Evolutionary conservation across 805 yeast species (phyloP), one percentile per base, ranked within the genome.

Genomic region (Kazachstania psychrophila): DNA sequence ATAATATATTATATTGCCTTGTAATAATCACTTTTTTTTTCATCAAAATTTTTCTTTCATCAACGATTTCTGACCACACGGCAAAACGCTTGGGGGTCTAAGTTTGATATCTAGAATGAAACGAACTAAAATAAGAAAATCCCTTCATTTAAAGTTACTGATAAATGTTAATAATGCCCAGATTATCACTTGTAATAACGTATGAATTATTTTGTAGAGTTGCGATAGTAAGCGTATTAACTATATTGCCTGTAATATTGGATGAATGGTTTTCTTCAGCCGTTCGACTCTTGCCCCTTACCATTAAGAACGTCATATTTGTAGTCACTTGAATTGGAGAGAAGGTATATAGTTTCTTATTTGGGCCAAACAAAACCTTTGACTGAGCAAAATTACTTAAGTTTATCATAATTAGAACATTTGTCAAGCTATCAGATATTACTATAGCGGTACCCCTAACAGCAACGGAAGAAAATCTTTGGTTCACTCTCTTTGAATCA

Each of bases 311-410:
- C 3, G 48, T 41, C 15, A 48, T 34, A 23, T 43, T 49, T 1
- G 56, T 42, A 3, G 54, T 54, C n/a, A 46, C 42, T 23, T 51
- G 51, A 1, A 38, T 27, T 0, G 47, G 37, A 7, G 29, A 30
- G 23, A 48, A 45, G 12, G 33, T 18, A 20, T 30, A 32, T 2
- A 31, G 17, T 4, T 22, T 7, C 6, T 32, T 31, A 22, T 28
- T 40, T 18, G 42, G 35, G 4, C 45, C 44, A 2, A 33, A 19
- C 5, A 49, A 14, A 13, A 43, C 33, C 6, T 38, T 34, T 4
- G 50, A 46, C 5, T 31, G 30, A 2, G 38, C 13, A 14, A 45
- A 23, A 14, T 43, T 42, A 23, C 35, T 38, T 18, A 48, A 23
- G 32, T 55, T 42, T 16, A 51, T 31, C 28, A 46, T 18, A 8